A percentile compares a stretch with the other conserved stretches of the same genome.
Evolutionary conservation across 305 asterid genomes (phyloP).

Genomic region (Solanum hybrid): DNA sequence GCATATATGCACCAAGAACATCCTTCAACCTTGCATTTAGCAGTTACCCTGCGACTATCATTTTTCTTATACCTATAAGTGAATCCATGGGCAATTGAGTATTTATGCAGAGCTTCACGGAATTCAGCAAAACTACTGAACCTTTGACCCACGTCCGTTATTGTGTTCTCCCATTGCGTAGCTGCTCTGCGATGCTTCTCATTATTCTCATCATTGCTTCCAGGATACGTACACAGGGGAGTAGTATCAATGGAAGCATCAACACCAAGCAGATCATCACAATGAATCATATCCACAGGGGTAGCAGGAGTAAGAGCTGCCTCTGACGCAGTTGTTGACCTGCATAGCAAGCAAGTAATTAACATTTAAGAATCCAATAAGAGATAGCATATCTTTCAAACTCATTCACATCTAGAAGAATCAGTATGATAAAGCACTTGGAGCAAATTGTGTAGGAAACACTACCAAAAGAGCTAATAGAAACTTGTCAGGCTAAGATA

Average conservation of each 20-base stretch:
- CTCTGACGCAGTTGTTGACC: slow-evolving; percentile 15
- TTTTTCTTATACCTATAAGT: slow-evolving; percentile 14
- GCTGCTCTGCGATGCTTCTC: slow-evolving; percentile 9
- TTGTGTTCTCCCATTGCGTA: slow-evolving; percentile 11
- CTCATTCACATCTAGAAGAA: background rate
- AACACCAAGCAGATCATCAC: slow-evolving; percentile 2
- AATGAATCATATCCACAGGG: slow-evolving; percentile 4
- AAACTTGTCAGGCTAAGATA: background rate
- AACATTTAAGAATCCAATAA: background rate
- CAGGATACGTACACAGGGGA: background rate
- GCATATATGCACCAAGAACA: slow-evolving; percentile 20
- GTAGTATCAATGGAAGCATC: background rate
- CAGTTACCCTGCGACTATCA: slow-evolving; percentile 16
- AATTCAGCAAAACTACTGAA: slow-evolving; percentile 17
- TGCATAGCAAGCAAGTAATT: background rate
- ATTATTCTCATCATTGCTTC: background rate
- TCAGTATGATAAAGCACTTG: background rate
- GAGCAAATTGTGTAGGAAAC: background rate
- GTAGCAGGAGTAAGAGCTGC: background rate
- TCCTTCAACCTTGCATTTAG: slow-evolving; percentile 15
- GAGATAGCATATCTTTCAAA: background rate
- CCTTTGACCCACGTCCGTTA: slow-evolving; percentile 16
- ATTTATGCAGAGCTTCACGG: slow-evolving; percentile 19
- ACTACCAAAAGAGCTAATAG: background rate
- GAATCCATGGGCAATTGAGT: slow-evolving; percentile 17